phyloP scores from a whole-genome alignment of 495 filamentous ascomycete species.

The Melanomma pulvis-pyrius region DNA sequence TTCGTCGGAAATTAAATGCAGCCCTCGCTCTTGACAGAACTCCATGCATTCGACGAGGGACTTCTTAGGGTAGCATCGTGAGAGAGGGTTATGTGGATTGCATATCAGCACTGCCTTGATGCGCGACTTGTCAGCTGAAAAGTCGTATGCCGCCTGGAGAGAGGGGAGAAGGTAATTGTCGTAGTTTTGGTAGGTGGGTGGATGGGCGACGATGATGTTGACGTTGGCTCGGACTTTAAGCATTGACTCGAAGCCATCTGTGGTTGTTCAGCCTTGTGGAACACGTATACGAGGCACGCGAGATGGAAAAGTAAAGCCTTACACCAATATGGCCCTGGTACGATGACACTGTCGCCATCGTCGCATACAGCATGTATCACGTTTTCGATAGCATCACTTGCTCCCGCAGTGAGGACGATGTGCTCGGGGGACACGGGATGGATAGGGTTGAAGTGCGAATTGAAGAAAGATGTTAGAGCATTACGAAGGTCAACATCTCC shows the following conservation, averaged over 20 bases:
- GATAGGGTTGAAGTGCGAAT: conserved; percentile 25
- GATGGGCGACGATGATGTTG: conserved; percentile 29
- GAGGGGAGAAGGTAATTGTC: conserved; percentile 31
- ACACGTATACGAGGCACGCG: background rate
- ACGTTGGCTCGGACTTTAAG: conserved; percentile 24
- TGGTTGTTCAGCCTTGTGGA: background rate
- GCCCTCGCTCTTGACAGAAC: conserved; percentile 56
- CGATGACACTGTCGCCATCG: conserved; percentile 33
- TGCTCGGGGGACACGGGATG: conserved; percentile 21
- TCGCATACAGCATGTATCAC: conserved; percentile 33
- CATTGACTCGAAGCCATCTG: conserved; percentile 25
- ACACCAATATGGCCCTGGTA: conserved; percentile 35
- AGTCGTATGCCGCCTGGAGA: conserved; percentile 29
- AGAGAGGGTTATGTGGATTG: conserved; percentile 65
- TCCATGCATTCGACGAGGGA: conserved; percentile 52
- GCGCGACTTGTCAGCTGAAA: conserved; percentile 19
- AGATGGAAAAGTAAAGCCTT: background rate
- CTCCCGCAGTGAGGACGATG: conserved; percentile 29
- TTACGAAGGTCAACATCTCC: conserved; percentile 15
- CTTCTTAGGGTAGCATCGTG: conserved; percentile 57
- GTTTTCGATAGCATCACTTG: conserved; percentile 24
- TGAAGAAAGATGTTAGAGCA: conserved; percentile 28
- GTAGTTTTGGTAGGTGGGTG: conserved; percentile 30
- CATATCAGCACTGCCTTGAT: conserved; percentile 59
- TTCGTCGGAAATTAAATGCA: conserved; percentile 67